Evolutionary conservation across 164 flowering plant genomes (phyloP), one percentile per base, ranked within the genome.

Genomic region (Piper longum): DNA sequence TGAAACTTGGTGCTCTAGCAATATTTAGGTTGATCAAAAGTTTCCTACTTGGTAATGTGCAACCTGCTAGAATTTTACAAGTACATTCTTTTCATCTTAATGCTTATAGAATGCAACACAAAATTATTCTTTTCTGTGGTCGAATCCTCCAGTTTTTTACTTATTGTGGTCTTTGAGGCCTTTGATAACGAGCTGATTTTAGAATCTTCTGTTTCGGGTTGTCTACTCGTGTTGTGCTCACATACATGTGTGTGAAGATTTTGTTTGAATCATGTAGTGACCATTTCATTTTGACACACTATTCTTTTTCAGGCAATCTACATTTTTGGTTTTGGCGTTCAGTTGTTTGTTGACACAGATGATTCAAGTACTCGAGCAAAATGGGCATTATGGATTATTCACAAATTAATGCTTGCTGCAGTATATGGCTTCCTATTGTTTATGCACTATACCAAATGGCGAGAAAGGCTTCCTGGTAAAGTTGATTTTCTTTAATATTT

Each of bases 381-480:
- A 64, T 91, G 91, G 93, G 76, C 78, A 36, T 70, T 91, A 66
- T 86, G 85, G 88, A 75, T 84, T 59, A 59, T 80, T 64, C 88
- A 86, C 72, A 77, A 78, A 63, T 76, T 91, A 51, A 65, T 86
- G 64, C 83, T 91, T 41, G 73, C 96, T 16, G 78, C 77, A 51
- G 75, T 79, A 41, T 91, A 88, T 74, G 83, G 93, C 59, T 61
- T 76, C 71, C 80, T 88, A 67, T 61, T 88, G 55, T 80, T 78
- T 70, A 78, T 86, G 85, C 81, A 88, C 67, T 81, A 83, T 70
- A 79, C 97, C 16, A 83, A 76, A 69, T 88, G 93, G 96, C 82
- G 86, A 80, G 97, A 88, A 58, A 82, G 82, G 65, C 72, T 91
- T 65, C 96, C 96, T 41, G 88, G 97, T 90, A 70, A 66, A 75